Evolutionary conservation across 306 rosid genomes (phyloP).

Genomic region (Vigna reflexopilosa): DNA sequence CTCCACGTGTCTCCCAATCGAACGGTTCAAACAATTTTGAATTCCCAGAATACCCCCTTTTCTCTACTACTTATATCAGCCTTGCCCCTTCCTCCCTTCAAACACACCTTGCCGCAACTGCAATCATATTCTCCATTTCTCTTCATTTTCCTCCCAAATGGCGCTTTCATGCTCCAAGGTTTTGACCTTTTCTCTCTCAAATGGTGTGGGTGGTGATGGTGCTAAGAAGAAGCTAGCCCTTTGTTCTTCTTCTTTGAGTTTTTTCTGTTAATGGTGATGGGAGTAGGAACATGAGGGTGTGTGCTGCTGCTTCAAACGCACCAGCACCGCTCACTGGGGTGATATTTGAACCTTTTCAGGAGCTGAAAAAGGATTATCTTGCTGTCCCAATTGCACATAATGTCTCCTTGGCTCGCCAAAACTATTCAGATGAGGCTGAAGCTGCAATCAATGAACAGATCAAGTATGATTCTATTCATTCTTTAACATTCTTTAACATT

Average conservation of each 20-base stretch:
- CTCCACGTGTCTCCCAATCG: conserved; percentile 39
- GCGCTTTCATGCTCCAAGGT: conserved; percentile 47
- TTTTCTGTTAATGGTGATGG: neutral
- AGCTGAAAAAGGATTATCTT: conserved; percentile 49
- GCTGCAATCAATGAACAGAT: conserved; percentile 59
- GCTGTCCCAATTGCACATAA: conserved; percentile 40
- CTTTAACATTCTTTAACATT: neutral
- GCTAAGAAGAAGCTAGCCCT: conserved; percentile 16
- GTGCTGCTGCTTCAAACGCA: conserved; percentile 44
- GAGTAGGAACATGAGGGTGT: conserved; percentile 39
- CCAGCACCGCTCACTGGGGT: conserved; percentile 35
- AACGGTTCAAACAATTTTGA: conserved; percentile 40
- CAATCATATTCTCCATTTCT: neutral
- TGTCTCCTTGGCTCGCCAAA: conserved; percentile 63
- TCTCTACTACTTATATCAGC: conserved; percentile 41
- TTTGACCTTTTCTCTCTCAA: conserved; percentile 38
- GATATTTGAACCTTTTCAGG: conserved; percentile 59
- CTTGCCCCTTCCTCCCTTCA: conserved; percentile 12
- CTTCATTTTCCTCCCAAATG: conserved; percentile 40
- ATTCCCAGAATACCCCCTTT: conserved; percentile 21
- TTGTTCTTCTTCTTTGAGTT: conserved; percentile 6
- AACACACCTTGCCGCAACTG: neutral
- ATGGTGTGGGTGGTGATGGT: conserved; percentile 43
- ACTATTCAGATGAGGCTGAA: conserved; percentile 47
- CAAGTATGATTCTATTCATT: conserved; percentile 40